Evolutionary conservation across 2,329 filamentous ascomycete genomes (phyloP), one percentile per base, ranked within the genome.

Genomic region (Gnomoniopsis sp.): DNA sequence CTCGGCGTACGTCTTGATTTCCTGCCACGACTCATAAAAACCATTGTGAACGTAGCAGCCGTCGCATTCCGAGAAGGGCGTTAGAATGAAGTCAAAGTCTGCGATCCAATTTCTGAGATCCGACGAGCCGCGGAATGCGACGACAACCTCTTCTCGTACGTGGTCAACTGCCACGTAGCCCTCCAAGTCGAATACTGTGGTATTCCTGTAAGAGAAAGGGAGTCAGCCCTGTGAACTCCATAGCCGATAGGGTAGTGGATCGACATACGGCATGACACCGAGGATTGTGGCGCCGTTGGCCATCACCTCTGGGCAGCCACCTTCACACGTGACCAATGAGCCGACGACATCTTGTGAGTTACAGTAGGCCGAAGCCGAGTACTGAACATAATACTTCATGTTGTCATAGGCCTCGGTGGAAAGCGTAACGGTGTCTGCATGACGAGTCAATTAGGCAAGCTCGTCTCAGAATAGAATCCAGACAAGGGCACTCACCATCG

Each of bases 21-120:
- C 84, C 12, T 71, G 62, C 83, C 84, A 89, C 46, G 82, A 79
- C n/a, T 69, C 69, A 65, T 74, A 73, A 74, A 89, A 90, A 55
- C 87, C 87, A 2, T 69, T 63, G 71, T 87, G 83, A 2, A 82
- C 73, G 26, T 72, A 63, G 69, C 85, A 88, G 66, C 68, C 75
- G 3, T 70, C 69, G 61, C 75, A 70, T 2, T 10, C 36, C 6
- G 53, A 21, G 36, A 43, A 56, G 46, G 57, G 17, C 41, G 68
- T 54, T 65, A 74, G 68, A 11, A 70, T 53, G 65, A 84, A 79
- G 51, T 73, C 63, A 52, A 81, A 59, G 65, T 89, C 80, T 54
- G 82, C 76, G 64, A 88, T 75, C 78, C 79, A 88, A 76, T 89
- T 89, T 53, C 79, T 78, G 60, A 87, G 65, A 47, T 81, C 83